A percentile compares a stretch with the other conserved stretches of the same genome.
phyloP scores from a whole-genome alignment of 2,329 filamentous ascomycete genomes.

The Paradendryphiella salina region DNA sequence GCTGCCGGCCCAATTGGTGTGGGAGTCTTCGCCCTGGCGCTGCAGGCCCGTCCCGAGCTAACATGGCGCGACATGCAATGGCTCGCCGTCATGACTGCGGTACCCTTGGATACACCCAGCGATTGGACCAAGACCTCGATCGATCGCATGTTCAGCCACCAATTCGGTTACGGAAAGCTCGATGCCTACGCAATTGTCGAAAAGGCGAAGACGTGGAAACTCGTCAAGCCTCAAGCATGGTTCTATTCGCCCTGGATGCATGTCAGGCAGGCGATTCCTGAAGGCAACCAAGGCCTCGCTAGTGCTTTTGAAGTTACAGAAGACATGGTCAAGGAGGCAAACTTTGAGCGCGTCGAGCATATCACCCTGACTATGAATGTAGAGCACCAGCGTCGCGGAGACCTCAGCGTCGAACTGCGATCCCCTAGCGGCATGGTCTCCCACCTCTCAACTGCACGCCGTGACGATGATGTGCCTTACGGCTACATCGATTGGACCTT shows the following conservation, averaged over 20 bases:
- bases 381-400: constrained; percentile 81
- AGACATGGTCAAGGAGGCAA: constrained; percentile 78
- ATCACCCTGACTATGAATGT: constrained; percentile 98
- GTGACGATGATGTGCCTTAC: constrained; percentile 63
- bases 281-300: constrained; percentile 77
- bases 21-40: constrained; percentile 85
- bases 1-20: constrained; percentile 91
- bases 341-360: constrained; percentile 86
- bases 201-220: constrained; percentile 78
- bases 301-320: constrained; percentile 81
- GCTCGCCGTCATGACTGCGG: constrained; percentile 79
- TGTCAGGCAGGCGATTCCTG: constrained; percentile 81
- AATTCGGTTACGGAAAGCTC: constrained; percentile 93
- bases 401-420: constrained; percentile 87
- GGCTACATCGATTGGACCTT: constrained; percentile 98
- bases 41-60: constrained; percentile 82
- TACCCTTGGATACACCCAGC: constrained; percentile 74
- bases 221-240: constrained; percentile 95
- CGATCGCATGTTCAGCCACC: constrained; percentile 88
- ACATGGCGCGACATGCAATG: constrained; percentile 96
- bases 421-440: constrained; percentile 82
- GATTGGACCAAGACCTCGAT: constrained; percentile 82
- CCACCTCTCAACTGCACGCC: constrained; percentile 77
- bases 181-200: constrained; percentile 86
- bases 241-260: constrained; percentile 91